Percentiles rank a stretch among this genome's conserved stretches.
Evolutionary conservation across 2,329 filamentous ascomycete genomes (phyloP).

Genomic region (Emmonsiellopsis sp.): DNA sequence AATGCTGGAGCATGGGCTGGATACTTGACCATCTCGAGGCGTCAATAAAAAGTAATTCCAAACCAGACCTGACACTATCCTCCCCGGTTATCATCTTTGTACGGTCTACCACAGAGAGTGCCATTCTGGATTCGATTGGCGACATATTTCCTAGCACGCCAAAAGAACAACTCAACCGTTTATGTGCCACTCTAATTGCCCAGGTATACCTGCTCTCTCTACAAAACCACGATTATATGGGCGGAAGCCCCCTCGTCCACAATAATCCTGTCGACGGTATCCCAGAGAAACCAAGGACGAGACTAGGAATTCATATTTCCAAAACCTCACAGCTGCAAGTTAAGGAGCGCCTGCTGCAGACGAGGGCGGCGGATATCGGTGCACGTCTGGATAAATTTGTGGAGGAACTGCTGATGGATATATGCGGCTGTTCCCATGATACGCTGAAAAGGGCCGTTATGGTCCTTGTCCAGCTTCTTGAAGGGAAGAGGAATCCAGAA

Average conservation of each 20-base stretch:
- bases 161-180: conserved; percentile 25
- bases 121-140: conserved; percentile 24
- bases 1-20: conserved; percentile 31
- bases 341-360: conserved; percentile 21
- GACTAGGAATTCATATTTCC: conserved; percentile 22
- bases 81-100: conserved; percentile 31
- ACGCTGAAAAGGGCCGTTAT: conserved; percentile 28
- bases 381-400: conserved; percentile 24
- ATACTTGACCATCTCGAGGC: conserved; percentile 29
- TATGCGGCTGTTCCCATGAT: conserved; percentile 26
- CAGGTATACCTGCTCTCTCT: conserved; percentile 28
- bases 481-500: conserved; percentile 16
- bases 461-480: conserved; percentile 29
- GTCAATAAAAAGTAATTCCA: conserved; percentile 27
- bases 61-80: conserved; percentile 25
- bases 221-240: conserved; percentile 17
- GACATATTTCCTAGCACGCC: conserved; percentile 26
- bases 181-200: conserved; percentile 29
- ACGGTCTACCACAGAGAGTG: conserved; percentile 27
- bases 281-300: conserved; percentile 25
- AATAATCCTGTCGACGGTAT: conserved; percentile 17
- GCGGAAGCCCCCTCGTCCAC: conserved; percentile 8
- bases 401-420: conserved; percentile 27
- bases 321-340: conserved; percentile 16
- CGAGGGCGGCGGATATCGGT: conserved; percentile 22